Conservation (phyloP, 768 basidiomycete species). For the Leccinellum rugosiceps region DNA sequence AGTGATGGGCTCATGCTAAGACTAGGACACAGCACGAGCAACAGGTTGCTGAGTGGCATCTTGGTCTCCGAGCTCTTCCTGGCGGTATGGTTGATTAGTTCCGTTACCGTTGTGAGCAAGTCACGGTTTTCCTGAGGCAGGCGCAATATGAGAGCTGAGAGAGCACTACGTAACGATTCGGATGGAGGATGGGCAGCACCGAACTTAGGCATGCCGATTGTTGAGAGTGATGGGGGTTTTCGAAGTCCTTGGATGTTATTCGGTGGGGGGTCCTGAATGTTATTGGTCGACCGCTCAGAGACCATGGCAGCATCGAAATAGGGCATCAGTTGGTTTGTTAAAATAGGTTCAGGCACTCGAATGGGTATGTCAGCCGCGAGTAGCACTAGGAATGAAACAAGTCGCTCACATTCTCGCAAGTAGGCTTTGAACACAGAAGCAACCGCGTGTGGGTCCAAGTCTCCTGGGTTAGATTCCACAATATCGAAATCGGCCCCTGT, state of each 20-base stretch:
- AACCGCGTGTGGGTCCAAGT: slow-evolving; percentile 93
- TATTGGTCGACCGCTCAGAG: slow-evolving; percentile 43
- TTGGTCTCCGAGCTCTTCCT: slow-evolving; percentile 69
- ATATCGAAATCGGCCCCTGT: slow-evolving; percentile 86
- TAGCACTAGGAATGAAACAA: not conserved
- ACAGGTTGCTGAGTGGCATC: slow-evolving; percentile 89
- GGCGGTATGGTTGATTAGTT: slow-evolving; percentile 76
- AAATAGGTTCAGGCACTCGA: slow-evolving; percentile 81
- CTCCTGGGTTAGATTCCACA: slow-evolving; percentile 70
- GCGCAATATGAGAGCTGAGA: slow-evolving; percentile 60
- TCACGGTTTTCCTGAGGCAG: slow-evolving; percentile 82
- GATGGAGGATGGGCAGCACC: slow-evolving; percentile 61
- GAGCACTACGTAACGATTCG: slow-evolving; percentile 48
- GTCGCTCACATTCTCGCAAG: slow-evolving; percentile 80
- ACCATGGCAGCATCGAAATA: slow-evolving; percentile 77
- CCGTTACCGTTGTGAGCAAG: slow-evolving; percentile 76
- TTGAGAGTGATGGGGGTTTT: slow-evolving; percentile 78
- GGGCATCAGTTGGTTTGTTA: slow-evolving; percentile 68
- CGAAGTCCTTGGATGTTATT: slow-evolving; percentile 45
- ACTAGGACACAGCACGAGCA: slow-evolving; percentile 86
- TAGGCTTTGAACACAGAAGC: slow-evolving; percentile 91
- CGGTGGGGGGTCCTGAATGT: slow-evolving; percentile 32
- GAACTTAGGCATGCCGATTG: slow-evolving; percentile 70
- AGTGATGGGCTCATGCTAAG: slow-evolving; percentile 75
- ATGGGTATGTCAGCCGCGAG: slow-evolving; percentile 6